phyloP scores from a whole-genome alignment of 805 yeast genomes.

The Groenewaldozyma tartarivorans region DNA sequence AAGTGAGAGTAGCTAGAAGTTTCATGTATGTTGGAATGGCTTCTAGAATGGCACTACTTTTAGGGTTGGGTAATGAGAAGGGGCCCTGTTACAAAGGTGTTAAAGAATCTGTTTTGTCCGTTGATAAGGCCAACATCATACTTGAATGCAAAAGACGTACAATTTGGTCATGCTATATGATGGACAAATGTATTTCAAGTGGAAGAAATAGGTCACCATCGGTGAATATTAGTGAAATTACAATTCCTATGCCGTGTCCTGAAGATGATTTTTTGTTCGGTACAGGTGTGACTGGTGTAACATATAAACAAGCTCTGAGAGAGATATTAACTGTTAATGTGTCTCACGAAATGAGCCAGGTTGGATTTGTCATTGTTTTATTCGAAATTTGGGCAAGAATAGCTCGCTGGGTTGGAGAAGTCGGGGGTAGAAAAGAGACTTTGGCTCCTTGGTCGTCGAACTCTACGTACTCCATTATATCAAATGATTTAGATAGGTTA shows the following conservation, averaged over 20 bases:
- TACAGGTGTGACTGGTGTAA: background rate
- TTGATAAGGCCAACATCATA: background rate
- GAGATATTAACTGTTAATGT: background rate
- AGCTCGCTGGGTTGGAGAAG: slow-evolving; percentile 11
- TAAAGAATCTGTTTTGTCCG: background rate
- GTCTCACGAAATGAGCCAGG: slow-evolving; percentile 1
- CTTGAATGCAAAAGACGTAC: slow-evolving; percentile 5
- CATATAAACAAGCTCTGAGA: slow-evolving; percentile 1
- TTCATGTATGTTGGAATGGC: slow-evolving; percentile 9
- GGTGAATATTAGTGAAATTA: slow-evolving; percentile 6
- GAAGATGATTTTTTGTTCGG: slow-evolving; percentile 9
- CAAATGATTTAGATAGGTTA: slow-evolving; percentile 6
- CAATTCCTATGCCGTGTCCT: slow-evolving; percentile 8
- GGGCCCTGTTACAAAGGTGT: slow-evolving; percentile 3
- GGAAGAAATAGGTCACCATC: slow-evolving; percentile 8
- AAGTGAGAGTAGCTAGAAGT: slow-evolving; percentile 6
- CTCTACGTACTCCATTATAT: slow-evolving; percentile 4
- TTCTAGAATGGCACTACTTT: slow-evolving; percentile 5
- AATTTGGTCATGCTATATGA: slow-evolving; percentile 9
- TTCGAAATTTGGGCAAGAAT: slow-evolving; percentile 9
- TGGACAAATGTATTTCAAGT: slow-evolving; percentile 11
- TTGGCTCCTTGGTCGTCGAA: slow-evolving; percentile 5
- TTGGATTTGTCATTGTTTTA: slow-evolving; percentile 8
- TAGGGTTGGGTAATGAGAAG: slow-evolving; percentile 5
- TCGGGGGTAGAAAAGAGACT: slow-evolving; percentile 8